Conservation (phyloP, 176 grass and related monocot species). For the Carex pumila region DNA sequence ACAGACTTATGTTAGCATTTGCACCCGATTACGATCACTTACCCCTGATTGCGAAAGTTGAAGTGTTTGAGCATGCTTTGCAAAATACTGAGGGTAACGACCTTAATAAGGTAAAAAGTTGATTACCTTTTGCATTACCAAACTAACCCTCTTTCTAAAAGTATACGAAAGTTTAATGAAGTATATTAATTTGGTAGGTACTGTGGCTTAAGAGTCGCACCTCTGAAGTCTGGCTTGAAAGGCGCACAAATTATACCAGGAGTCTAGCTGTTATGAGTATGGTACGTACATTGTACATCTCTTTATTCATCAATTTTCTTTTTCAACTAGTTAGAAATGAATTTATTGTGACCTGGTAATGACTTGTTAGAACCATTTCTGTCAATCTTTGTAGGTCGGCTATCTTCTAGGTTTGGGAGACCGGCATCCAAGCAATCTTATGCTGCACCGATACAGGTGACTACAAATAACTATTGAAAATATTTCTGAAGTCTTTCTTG, state of each 20-base stretch:
- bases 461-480: not conserved
- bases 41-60: constrained; percentile 90
- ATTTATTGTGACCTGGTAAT: not conserved
- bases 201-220: constrained; percentile 95
- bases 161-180: not conserved
- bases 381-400: constrained; percentile 48
- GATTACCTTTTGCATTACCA: not conserved
- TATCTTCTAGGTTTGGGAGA: constrained; percentile 98
- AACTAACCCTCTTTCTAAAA: constrained; percentile 2
- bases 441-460: constrained; percentile 89
- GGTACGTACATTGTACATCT: constrained; percentile 43
- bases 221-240: constrained; percentile 95
- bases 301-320: constrained; percentile 2
- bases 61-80: constrained; percentile 97
- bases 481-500: constrained; percentile 1
- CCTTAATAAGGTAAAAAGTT: constrained; percentile 66
- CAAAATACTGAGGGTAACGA: constrained; percentile 90
- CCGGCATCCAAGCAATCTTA: constrained; percentile 97
- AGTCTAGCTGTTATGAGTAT: constrained; percentile 99
- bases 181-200: constrained; percentile 43
- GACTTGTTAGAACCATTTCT: not conserved
- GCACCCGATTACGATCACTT: constrained; percentile 94
- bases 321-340: not conserved
- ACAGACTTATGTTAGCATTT: constrained; percentile 88
- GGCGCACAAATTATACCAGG: constrained; percentile 93